Evolutionary conservation across 306 rosid genomes (phyloP), one percentile per base, ranked within the genome.

Genomic region (Prosopis cineraria): DNA sequence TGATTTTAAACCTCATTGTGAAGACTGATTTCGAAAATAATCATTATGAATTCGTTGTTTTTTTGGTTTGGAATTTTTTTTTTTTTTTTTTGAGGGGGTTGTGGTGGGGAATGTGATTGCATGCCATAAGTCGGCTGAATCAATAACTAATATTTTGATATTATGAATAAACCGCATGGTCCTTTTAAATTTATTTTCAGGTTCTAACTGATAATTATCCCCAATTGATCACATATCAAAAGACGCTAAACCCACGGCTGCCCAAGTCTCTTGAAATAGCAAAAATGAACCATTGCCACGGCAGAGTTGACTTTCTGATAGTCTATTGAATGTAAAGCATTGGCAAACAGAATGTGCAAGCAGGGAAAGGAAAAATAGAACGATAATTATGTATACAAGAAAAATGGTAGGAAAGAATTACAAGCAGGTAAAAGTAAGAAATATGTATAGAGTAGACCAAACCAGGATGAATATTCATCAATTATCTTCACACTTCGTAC

Each of bases 401-500:
- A 20, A 44, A 25, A 43, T 27, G 58, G 16, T 25, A 63, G 25
- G 11, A 43, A 68, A 68, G 20, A 68, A 68, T 13, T 4, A 22
- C n/a, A 22, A 68, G 16, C 24, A 25, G 13, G 29, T 48, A 31
- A 45, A 65, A n/a, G 10, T 10, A 64, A 53, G 31, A 24, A 22
- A 55, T 20, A 12, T 10, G n/a, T n/a, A n/a, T n/a, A 70, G 8
- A 20, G 56, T 34, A 71, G 12, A 30, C 20, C 63, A 68, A 40
- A 68, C 2, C 7, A 41, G 6, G 72, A 29, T 53, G 62, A 53
- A 53, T 14, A 68, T 63, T 67, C 65, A 47, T 72, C 72, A 75
- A 45, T 45, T 16, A 74, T 80, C 84, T 60, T 81, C 55, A 74
- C 75, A 47, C 85, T 62, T 82, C 40, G 79, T 82, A 60, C 85